Evolutionary conservation across 495 filamentous ascomycete genomes (phyloP).

Genomic region (Lasiosphaeria hispida): DNA sequence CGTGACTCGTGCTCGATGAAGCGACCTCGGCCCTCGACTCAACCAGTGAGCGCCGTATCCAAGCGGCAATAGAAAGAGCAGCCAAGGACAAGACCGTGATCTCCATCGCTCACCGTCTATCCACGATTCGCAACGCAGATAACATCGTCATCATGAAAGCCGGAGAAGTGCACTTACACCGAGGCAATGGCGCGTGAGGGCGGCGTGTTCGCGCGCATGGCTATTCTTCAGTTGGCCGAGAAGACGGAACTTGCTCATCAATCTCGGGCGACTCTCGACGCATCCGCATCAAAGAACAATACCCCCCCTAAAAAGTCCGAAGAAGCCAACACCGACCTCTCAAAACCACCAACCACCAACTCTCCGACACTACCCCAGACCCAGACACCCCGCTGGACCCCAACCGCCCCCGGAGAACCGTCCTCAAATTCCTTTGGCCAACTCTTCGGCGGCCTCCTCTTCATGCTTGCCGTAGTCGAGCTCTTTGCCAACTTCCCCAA

Average conservation of each 20-base stretch:
- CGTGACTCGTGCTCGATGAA: constrained; percentile 85
- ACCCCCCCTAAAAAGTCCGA: too few relatives aligned
- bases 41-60: constrained; percentile 87
- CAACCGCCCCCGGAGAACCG: too few relatives aligned
- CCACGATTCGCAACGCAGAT: constrained; percentile 87
- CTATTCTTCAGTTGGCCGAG: constrained; percentile 49
- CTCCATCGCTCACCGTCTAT: constrained; percentile 90
- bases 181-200: constrained; percentile 53
- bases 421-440: constrained; percentile 64
- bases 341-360: too few relatives aligned
- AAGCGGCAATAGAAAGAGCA: constrained; percentile 80
- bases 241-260: neutral
- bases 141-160: constrained; percentile 91
- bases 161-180: constrained; percentile 72
- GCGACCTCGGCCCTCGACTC: constrained; percentile 89
- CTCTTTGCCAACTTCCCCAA: constrained; percentile 21
- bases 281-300: constrained; percentile 28
- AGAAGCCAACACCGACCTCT: too few relatives aligned
- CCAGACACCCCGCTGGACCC: too few relatives aligned
- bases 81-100: constrained; percentile 84
- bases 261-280: constrained; percentile 13
- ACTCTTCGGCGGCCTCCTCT: constrained; percentile 87
- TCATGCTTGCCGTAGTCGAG: constrained; percentile 83
- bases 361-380: too few relatives aligned
- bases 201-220: constrained; percentile 51